Base-by-base conservation (phyloP, 306 rosid genomes). In the Vigna trinervia region DNA sequence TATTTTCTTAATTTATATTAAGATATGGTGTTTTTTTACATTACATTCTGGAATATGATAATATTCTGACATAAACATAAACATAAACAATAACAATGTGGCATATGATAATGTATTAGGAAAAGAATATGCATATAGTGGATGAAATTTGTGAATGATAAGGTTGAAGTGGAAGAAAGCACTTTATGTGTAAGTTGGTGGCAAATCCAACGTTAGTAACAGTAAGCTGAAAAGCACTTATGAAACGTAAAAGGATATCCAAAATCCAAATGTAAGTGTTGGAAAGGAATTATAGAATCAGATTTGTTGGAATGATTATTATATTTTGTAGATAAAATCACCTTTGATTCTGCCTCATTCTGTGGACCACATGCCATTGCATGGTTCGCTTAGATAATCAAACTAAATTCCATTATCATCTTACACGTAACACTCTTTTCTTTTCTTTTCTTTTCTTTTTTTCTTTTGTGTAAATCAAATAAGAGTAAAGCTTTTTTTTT, bases 141-240 rank as follows among this genome's bases (percentile, higher is more conserved):
- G 43, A 60, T 14, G 4, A 60, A 30, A 59, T 38, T 17, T 64
- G 70, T 36, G 15, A 64, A 64, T 38, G 26, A 63, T n/a, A 64
- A 3, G 46, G 30, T n/a, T n/a, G 30, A 38, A 65, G 28, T 39
- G 52, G 71, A 19, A 19, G n/a, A 39, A 39, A 14, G 1, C 43
- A 20, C 28, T 1, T 65, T 19, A 39, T 65, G 51, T 65, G 4
- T 65, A 19, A 26, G 28, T 26, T 26, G 28, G 28, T 26, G 28
- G 28, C 2, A 26, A 26, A 26, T 26, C 28, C 28, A 0, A 26
- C 5, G 17, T 41, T 65, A 2, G 52, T 41, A 41, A 65, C 11
- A 41, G 17, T 41, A 38, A 64, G 15, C 9, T 36, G 3, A 34
- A n/a, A 19, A 41, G 52, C 70, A 39, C 11, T 5, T 65, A 19